A percentile compares a stretch with the other conserved stretches of the same genome.
Evolutionary conservation across 352 stramenopile species (phyloP).

Genomic region (Phytopythium helicoides): DNA sequence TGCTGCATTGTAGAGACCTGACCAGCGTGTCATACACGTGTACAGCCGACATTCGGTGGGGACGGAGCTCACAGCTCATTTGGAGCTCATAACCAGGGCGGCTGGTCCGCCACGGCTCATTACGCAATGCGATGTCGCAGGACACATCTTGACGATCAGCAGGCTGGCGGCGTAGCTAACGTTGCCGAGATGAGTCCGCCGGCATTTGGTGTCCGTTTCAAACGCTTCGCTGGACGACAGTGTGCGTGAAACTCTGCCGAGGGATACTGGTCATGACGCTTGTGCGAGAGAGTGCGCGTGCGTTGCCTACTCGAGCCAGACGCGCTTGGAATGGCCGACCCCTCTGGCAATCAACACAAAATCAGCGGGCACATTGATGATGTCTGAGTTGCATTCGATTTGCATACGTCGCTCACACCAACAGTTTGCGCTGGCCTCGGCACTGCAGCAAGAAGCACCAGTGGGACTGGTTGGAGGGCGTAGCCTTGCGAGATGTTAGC

Average conservation of each 20-base stretch:
- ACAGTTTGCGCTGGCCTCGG: no score
- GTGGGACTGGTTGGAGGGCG: no score
- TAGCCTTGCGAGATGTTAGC: no score
- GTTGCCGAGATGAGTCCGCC: conserved; percentile 1
- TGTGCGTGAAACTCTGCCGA: not conserved
- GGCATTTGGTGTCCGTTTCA: conserved; percentile 8
- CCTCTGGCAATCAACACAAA: no score
- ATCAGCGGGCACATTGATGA: no score
- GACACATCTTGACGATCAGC: conserved; percentile 7
- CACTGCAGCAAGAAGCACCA: no score
- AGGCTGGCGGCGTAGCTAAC: not conserved
- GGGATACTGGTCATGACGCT: no score
- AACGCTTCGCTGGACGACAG: not conserved
- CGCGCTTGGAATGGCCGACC: no score
- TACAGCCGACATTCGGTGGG: conserved; percentile 3
- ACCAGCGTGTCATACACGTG: not conserved
- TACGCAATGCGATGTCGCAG: conserved; percentile 5
- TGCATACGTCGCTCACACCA: no score
- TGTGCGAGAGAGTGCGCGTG: no score
- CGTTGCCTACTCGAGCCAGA: no score
- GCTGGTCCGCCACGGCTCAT: not conserved
- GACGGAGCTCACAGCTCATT: not conserved
- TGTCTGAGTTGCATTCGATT: no score
- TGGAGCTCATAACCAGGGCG: conserved; percentile 1
- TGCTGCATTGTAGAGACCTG: not conserved